Percentiles rank a stretch among this genome's conserved stretches.
Conservation (phyloP, 441 rosid genomes). For the Manihot esculenta region DNA sequence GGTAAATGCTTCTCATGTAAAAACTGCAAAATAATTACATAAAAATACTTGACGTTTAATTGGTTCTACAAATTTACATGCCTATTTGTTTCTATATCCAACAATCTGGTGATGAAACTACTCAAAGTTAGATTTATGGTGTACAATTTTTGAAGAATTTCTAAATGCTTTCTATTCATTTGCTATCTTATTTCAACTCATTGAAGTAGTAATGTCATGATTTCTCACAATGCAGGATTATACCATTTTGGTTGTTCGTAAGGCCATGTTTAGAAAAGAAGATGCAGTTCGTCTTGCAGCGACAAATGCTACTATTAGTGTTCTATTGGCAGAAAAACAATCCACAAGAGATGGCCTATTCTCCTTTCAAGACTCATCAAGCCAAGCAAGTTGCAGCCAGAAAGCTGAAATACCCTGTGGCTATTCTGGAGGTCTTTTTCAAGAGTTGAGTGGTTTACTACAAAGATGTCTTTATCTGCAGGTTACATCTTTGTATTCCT, state of each 20-base stretch:
- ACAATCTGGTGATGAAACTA: neutral
- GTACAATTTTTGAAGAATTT: neutral
- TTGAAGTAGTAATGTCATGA: neutral
- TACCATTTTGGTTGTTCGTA: conserved; percentile 66
- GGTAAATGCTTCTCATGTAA: conserved; percentile 37
- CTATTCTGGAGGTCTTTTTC: conserved; percentile 52
- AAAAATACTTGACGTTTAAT: neutral
- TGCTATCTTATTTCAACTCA: neutral
- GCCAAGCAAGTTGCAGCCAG: conserved; percentile 90
- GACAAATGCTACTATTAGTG: conserved; percentile 51
- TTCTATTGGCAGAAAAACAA: conserved; percentile 68
- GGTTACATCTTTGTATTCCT: conserved; percentile 33
- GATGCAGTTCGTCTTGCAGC: conserved; percentile 73
- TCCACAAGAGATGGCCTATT: conserved; percentile 44
- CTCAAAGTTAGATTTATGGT: neutral
- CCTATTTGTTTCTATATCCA: neutral
- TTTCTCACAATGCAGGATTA: conserved; percentile 49
- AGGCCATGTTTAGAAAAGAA: conserved; percentile 80
- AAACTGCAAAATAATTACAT: neutral
- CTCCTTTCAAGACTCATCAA: conserved; percentile 72
- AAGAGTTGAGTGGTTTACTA: conserved; percentile 67
- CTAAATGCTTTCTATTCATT: neutral
- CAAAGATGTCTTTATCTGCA: conserved; percentile 84
- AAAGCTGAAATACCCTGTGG: conserved; percentile 49
- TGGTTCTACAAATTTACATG: neutral